Evolutionary conservation across 148 eudicot genomes (phyloP), one percentile per base, ranked within the genome.

Genomic region (Chenopodium berlandieri): DNA sequence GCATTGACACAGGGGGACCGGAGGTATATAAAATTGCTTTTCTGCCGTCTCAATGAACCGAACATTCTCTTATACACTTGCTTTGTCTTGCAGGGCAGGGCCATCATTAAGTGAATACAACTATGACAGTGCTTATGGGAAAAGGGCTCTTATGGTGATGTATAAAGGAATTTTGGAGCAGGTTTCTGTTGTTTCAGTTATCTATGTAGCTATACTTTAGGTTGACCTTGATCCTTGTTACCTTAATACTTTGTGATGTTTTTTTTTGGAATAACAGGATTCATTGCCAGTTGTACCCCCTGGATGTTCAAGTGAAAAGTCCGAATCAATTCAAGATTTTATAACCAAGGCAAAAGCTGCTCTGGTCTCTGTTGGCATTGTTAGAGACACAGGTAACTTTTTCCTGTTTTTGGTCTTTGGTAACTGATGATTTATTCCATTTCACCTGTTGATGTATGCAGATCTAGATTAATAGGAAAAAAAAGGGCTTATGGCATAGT

Each of bases 1-100:
- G 99, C 99, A 60, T 82, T 96, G 80, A 96, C 99, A 46, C 99
- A 96, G 84, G 99, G 99, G 60, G 99, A 96, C 83, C 98, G 99
- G 23, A 90, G 99, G 99, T 94, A 81, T n/a, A 44, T 73, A 66
- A 25, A 65, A 6, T 78, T 27, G 44, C 76, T 44, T 1, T 62
- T 64, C 76, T 56, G 9, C 27, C 27, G 48, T 34, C 22, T 71
- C 4, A 66, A 13, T 56, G 75, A 79, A n/a, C 17, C 31, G 47
- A 34, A 16, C 25, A 2, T 64, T 20, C n/a, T 71, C 84, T 84
- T 81, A 75, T 50, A 56, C 54, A n/a, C 48, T 75, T 56, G n/a
- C 79, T 65, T 86, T 76, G 71, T 84, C 78, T 77, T 65, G 71
- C 91, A 96, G 99, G 89, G 99, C 99, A 58, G 99, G 99, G 71